These are phyloP conservation scores for Schizochytrium sp. DNA, from an alignment of 108 stramenopile species.

Conservation along the genomic window DNA sequence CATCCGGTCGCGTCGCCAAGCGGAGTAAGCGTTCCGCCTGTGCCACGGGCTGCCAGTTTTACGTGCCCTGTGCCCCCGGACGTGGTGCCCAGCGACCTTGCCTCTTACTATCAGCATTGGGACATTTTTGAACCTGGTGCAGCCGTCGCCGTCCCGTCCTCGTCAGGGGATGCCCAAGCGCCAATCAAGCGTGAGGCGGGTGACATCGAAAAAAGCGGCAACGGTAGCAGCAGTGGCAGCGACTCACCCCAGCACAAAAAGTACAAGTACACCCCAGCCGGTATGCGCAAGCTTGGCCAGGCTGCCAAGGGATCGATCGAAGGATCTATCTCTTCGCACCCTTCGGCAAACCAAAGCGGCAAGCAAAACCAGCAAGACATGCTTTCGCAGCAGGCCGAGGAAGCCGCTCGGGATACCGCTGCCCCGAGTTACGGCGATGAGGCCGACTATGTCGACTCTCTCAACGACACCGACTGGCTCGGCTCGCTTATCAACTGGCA, in stretches of 20 bases:
- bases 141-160: not conserved
- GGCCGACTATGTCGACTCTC: not conserved
- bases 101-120: not conserved
- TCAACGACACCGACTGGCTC: not conserved
- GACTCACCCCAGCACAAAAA: not conserved
- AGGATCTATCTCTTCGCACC: too few relatives aligned
- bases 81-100: not conserved
- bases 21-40: not conserved
- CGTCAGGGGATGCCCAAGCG: too few relatives aligned
- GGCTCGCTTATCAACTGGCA: not conserved
- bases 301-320: not conserved
- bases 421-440: not conserved
- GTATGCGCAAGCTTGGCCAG: not conserved
- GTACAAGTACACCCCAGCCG: not conserved
- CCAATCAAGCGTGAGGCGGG: too few relatives aligned
- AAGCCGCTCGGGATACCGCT: not conserved
- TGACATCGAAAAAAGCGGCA: not conserved
- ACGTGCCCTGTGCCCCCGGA: not conserved
- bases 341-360: too few relatives aligned
- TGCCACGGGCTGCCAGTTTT: not conserved
- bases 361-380: too few relatives aligned
- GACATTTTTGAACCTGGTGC: not conserved
- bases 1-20: too few relatives aligned
- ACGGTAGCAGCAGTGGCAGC: not conserved
- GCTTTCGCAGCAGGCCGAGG: too few relatives aligned